Conservation (phyloP, 2,329 filamentous ascomycete species). For the Keithomyces neogunnii region DNA sequence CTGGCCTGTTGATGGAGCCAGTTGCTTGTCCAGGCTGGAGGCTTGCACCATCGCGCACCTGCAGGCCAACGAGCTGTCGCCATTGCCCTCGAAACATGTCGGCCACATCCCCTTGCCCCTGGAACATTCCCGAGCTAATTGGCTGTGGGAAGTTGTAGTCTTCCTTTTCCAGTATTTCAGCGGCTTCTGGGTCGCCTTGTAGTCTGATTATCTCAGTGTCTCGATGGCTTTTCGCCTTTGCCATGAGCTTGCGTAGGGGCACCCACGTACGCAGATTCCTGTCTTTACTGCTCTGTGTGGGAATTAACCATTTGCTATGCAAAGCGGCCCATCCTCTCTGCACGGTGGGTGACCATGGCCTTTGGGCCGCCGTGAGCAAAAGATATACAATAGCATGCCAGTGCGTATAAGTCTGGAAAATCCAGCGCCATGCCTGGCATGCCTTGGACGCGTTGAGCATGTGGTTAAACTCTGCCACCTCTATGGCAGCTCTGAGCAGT, state of each 20-base stretch:
- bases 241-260: neutral
- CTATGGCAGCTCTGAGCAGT: constrained; percentile 39
- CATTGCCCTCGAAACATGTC: no score
- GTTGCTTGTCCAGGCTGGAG: no score
- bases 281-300: neutral
- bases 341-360: constrained; percentile 34
- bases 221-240: neutral
- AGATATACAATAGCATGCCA: constrained; percentile 52
- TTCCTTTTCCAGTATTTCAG: no score
- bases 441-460: constrained; percentile 41
- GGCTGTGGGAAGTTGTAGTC: no score
- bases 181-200: no score
- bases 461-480: constrained; percentile 48
- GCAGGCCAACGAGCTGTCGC: no score
- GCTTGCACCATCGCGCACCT: no score
- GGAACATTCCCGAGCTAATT: no score
- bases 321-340: constrained; percentile 35
- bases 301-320: neutral
- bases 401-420: constrained; percentile 50
- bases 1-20: no score
- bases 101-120: no score
- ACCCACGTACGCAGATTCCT: neutral
- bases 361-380: constrained; percentile 39
- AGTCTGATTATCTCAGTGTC: neutral
- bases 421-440: constrained; percentile 46